Evolutionary conservation across 2,329 filamentous ascomycete genomes (phyloP).

Genomic region (Penicillium sp.): DNA sequence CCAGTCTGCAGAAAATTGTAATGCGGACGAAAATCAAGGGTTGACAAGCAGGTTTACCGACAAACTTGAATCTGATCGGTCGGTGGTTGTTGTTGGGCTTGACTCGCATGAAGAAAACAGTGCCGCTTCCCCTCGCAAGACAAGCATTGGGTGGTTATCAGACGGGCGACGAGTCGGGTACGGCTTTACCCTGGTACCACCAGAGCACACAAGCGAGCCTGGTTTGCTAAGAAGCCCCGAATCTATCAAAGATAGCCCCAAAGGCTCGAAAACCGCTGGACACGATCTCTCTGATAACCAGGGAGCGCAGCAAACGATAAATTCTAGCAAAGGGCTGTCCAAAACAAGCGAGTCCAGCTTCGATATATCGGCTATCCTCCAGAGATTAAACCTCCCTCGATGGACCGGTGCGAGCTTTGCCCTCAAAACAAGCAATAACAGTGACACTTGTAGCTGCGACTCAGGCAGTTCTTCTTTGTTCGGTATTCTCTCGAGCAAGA

Average conservation of each 20-base stretch:
- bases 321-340: constrained; percentile 1
- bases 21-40: constrained; percentile 6
- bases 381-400: constrained; percentile 21
- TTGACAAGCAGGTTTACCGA: constrained; percentile 41
- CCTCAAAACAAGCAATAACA: constrained; percentile 17
- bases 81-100: constrained; percentile 8
- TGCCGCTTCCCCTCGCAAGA: constrained; percentile 33
- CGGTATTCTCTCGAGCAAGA: constrained; percentile 23
- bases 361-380: constrained; percentile 21
- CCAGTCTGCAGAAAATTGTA: constrained; percentile 6
- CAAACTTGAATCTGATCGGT: constrained; percentile 30
- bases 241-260: constrained; percentile 1
- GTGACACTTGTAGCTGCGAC: constrained; percentile 18
- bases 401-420: constrained; percentile 19
- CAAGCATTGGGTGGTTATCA: constrained; percentile 50
- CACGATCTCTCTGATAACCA: neutral
- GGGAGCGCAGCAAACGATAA: neutral
- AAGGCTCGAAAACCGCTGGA: neutral
- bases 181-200: constrained; percentile 42
- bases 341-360: constrained; percentile 16
- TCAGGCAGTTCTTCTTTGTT: constrained; percentile 25
- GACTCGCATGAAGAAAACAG: constrained; percentile 6
- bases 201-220: constrained; percentile 24
- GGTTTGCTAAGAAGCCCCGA: neutral
- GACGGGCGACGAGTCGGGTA: constrained; percentile 46